These are phyloP conservation scores for Tulasnella calospora DNA, from an alignment of 768 basidiomycete genomes.

Conservation along the genomic window DNA sequence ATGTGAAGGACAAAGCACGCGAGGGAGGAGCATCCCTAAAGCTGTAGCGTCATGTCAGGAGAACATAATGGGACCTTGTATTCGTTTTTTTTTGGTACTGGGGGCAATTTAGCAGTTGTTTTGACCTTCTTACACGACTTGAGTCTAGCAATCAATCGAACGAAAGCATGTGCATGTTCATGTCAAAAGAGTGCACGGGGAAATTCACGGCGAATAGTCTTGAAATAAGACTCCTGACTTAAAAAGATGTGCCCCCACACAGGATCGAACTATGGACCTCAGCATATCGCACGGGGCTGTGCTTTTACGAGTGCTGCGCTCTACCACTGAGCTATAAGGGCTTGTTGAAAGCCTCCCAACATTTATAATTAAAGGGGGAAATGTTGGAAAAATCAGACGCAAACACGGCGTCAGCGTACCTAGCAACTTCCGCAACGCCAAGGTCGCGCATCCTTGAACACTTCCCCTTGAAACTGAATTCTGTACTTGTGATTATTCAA, in stretches of 20 bases:
- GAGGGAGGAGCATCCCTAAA: background rate
- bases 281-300: slow-evolving; percentile 9
- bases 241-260: slow-evolving; percentile 18
- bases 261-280: slow-evolving; percentile 21
- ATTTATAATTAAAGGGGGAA: background rate
- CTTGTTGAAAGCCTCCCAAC: background rate
- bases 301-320: slow-evolving; percentile 16
- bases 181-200: background rate
- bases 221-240: too few relatives aligned
- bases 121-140: background rate
- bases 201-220: background rate
- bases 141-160: background rate
- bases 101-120: background rate
- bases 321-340: slow-evolving; percentile 21
- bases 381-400: too few relatives aligned
- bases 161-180: too few relatives aligned
- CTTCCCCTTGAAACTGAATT: background rate
- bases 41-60: background rate
- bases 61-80: background rate
- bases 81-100: background rate
- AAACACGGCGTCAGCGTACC: too few relatives aligned
- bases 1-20: background rate
- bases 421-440: background rate
- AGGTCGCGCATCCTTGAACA: background rate
- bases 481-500: background rate